Evolutionary conservation across 2,329 filamentous ascomycete genomes (phyloP).

Genomic region (Cladophialophora chaetospira): DNA sequence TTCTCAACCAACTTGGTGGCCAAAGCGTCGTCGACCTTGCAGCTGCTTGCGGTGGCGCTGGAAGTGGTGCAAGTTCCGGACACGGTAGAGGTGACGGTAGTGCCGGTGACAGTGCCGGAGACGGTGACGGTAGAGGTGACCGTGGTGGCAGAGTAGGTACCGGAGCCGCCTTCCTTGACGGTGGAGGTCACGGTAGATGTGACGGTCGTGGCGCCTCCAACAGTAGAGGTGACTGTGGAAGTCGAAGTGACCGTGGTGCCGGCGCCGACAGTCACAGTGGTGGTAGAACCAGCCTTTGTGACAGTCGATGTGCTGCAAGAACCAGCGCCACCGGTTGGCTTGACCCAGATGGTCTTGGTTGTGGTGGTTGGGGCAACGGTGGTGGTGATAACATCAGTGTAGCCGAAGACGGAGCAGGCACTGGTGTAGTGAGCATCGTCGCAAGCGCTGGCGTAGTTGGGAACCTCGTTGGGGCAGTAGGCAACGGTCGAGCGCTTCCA

Average conservation of each 20-base stretch:
- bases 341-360: slow-evolving; percentile 33
- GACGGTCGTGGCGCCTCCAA: too few species aligned
- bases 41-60: slow-evolving; percentile 4
- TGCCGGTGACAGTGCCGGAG: not conserved
- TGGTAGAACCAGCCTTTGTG: slow-evolving; percentile 1
- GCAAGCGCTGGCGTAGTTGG: slow-evolving; percentile 34
- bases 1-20: slow-evolving; percentile 26
- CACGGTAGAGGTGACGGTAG: not conserved
- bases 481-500: slow-evolving; percentile 30
- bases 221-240: slow-evolving; percentile 16
- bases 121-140: not conserved
- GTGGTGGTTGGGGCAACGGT: slow-evolving; percentile 31
- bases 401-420: slow-evolving; percentile 30
- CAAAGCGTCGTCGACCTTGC: slow-evolving; percentile 25
- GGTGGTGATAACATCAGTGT: slow-evolving; percentile 29
- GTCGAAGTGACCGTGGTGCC: slow-evolving; percentile 1
- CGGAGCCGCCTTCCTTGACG: too few species aligned
- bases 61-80: not conserved
- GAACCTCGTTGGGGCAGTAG: slow-evolving; percentile 33
- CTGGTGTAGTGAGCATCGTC: slow-evolving; percentile 29
- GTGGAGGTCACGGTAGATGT: not conserved
- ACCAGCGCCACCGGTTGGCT: slow-evolving; percentile 21
- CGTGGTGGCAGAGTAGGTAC: not conserved
- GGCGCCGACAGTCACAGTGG: slow-evolving; percentile 4
- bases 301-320: slow-evolving; percentile 12